Evolutionary conservation across 441 rosid genomes (phyloP), one percentile per base, ranked within the genome.

Genomic region (Gossypium schwendimanii): DNA sequence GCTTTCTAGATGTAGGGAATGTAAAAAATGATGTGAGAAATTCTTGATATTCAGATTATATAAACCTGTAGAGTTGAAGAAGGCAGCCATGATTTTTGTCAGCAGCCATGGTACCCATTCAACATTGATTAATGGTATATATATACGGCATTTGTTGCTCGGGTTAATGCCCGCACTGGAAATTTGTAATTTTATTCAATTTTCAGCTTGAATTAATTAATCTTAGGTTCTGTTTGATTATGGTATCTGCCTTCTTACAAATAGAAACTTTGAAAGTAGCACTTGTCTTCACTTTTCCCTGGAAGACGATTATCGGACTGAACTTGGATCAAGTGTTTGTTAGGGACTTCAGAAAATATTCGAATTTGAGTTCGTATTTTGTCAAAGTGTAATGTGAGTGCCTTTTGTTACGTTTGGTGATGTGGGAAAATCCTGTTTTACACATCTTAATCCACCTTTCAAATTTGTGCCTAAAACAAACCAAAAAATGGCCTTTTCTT

Each of bases 241-340:
- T 87, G 67, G 81, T 89, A 78, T 82, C 88, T 59, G 94, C 60
- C 28, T 54, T 54, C 59, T 53, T 36, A 39, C 44, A 39, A 39
- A 8, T 39, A 8, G 44, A 8, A 39, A 39, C 44, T 39, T 8
- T 39, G 44, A 39, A 39, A 8, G 44, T 39, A 8, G 44, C 11
- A 39, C 44, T 39, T 8, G 44, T 39, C 11, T 39, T 39, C 11
- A 39, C 44, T 39, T 8, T 39, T 39, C 44, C 44, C 11, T 39
- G 44, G 44, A 39, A 39, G 44, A 39, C 11, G 44, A 36, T 1
- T 39, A 8, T 8, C 11, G 44, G 44, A 39, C 44, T 39, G 10
- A 39, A 2, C 44, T 39, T 39, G 44, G 44, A 39, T 39, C 44
- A 8, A 39, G 44, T 39, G 44, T 39, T 39, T 39, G 44, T 8